phyloP scores from a whole-genome alignment of 208 protist species.

The Acanthamoeba pearcei region DNA sequence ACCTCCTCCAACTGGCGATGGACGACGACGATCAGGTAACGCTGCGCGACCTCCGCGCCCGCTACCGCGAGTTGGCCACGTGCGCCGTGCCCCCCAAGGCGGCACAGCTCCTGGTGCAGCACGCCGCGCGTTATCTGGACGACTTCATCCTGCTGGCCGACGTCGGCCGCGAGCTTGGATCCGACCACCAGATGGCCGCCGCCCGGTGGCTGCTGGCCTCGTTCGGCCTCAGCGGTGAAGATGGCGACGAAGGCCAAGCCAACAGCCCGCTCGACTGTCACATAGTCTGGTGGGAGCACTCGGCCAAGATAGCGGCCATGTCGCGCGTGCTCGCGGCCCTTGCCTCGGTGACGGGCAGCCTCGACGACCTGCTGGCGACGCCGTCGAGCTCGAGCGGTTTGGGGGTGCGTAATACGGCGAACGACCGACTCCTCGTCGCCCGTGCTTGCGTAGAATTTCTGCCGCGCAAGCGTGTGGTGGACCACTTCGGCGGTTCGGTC shows the following conservation, averaged over 20 bases:
- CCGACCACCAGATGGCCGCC: neutral
- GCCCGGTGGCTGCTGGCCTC: no score
- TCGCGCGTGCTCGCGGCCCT: neutral
- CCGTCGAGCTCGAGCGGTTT: neutral
- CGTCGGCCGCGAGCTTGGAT: neutral
- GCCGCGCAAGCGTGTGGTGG: neutral
- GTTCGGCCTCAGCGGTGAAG: neutral
- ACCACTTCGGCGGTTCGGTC: neutral
- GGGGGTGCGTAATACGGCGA: neutral
- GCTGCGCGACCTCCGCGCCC: no score
- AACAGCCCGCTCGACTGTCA: neutral
- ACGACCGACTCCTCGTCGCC: neutral
- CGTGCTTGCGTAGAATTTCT: neutral
- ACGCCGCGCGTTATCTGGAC: neutral
- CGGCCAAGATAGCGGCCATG: neutral
- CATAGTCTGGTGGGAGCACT: constrained; percentile 12
- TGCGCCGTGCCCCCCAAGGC: neutral
- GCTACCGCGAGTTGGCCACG: neutral
- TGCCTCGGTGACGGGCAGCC: constrained; percentile 1
- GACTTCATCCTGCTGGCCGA: constrained; percentile 20
- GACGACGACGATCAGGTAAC: neutral
- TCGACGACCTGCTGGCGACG: neutral
- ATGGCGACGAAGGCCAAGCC: neutral
- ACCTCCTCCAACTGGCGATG: neutral
- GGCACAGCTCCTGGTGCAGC: neutral